Base-by-base conservation (phyloP, 148 eudicot genomes). In the Hydrangea macrophylla region DNA sequence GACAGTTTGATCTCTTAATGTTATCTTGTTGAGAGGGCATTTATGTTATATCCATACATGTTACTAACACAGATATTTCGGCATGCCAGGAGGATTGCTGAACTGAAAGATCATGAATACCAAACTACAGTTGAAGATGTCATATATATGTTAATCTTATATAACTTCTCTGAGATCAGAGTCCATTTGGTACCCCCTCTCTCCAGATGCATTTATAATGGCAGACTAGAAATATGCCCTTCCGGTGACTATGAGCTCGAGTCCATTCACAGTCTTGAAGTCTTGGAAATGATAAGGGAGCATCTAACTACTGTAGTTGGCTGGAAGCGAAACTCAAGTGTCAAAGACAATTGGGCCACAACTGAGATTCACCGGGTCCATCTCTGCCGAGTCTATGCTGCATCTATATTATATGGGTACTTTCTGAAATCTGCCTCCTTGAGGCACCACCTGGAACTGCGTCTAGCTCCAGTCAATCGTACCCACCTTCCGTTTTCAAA, bases 191-290 rank as follows among this genome's bases (percentile, higher is more conserved):
- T 85, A 58, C 93, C 97, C 10, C 77, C 80, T 78, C 96, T 88
- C 64, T 84, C 87, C 35, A 79, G 75, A 80, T 90, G 92, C 78
- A 70, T 87, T 25, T 88, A 79, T 67, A 87, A 87, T 51, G 75
- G 82, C 55, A 77, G 96, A 70, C 83, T 94, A 33, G 98, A 94
- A 81, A 82, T 90, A 67, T 70, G 75, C 51, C 96, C 93, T 26
- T 82, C 84, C 6, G 86, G 81, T 73, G 92, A 88, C 72, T 80
- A 79, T 76, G 90, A 83, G 76, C 87, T 94, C 26, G 93, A 94
- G 77, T 84, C 96, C 11, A 83, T 90, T 63, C 88, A 90, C 58
- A 83, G 61, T 78, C 51, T 40, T 11, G 98, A 94, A 64, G 82
- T 76, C 15, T 73, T 86, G 69, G 84, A 90, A 66, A 77, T 90